These are phyloP conservation scores for Wickerhamomyces chaumierensis DNA, from an alignment of 805 yeast species.

Conservation along the genomic window DNA sequence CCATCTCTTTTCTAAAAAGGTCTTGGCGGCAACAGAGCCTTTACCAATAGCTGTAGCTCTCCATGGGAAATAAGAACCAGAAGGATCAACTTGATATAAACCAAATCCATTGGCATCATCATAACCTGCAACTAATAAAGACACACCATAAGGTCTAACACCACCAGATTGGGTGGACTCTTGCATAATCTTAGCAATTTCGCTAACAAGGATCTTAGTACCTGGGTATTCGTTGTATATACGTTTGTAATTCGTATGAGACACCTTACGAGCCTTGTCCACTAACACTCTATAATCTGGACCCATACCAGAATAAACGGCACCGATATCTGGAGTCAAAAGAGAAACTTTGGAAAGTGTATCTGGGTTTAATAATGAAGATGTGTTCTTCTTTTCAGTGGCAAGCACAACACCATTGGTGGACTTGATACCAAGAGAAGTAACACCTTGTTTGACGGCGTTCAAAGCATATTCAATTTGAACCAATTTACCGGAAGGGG, in stretches of 20 bases:
- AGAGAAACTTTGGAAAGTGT: constrained; percentile 67
- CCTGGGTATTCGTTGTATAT: constrained; percentile 96
- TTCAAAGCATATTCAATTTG: constrained; percentile 97
- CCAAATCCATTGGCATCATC: constrained; percentile 69
- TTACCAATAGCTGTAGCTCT: constrained; percentile 98
- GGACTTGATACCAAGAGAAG: constrained; percentile 88
- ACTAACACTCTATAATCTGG: constrained; percentile 94
- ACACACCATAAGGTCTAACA: constrained; percentile 97
- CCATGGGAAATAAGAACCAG: constrained; percentile 98
- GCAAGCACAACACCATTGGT: constrained; percentile 95
- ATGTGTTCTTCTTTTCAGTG: constrained; percentile 84
- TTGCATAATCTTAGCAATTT: constrained; percentile 93
- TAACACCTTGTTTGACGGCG: constrained; percentile 96
- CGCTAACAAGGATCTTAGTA: constrained; percentile 84
- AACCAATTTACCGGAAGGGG: constrained; percentile 96
- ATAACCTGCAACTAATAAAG: constrained; percentile 86
- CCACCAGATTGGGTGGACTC: constrained; percentile 99
- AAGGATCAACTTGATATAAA: constrained; percentile 94
- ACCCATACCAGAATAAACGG: constrained; percentile 97
- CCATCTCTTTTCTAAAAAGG: constrained; percentile 96
- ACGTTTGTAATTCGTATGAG: constrained; percentile 88
- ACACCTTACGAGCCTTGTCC: constrained; percentile 85
- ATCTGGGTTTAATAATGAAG: constrained; percentile 65
- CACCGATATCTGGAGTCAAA: constrained; percentile 92
- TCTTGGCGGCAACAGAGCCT: constrained; percentile 92